phyloP scores from a whole-genome alignment of 2,329 filamentous ascomycete genomes.

The Metarhizium album region DNA sequence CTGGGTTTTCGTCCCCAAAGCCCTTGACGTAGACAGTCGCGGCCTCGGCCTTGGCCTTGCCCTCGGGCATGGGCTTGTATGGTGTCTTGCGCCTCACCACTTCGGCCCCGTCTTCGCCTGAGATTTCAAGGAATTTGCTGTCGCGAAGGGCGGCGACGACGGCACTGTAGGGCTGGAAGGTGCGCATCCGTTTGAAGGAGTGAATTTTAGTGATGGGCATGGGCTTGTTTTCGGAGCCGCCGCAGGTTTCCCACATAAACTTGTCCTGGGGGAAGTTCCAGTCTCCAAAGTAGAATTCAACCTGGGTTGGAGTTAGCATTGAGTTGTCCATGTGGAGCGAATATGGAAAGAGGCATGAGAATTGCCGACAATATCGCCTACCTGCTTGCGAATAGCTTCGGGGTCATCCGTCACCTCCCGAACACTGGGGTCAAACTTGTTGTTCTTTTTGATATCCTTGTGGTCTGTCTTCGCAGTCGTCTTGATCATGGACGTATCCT shows the following conservation, averaged over 20 bases:
- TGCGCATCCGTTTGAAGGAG: slow-evolving; percentile 91
- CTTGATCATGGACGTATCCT: slow-evolving; percentile 29
- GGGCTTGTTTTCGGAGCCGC: slow-evolving; percentile 70
- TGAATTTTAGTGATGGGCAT: slow-evolving; percentile 68
- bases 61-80: slow-evolving; percentile 45
- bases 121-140: slow-evolving; percentile 61
- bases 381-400: slow-evolving; percentile 72
- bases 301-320: slow-evolving; percentile 35
- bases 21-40: slow-evolving; percentile 87
- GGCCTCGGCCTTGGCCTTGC: slow-evolving; percentile 56
- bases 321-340: neutral
- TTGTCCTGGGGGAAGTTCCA: slow-evolving; percentile 83
- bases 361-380: slow-evolving; percentile 23
- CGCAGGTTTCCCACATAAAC: slow-evolving; percentile 70
- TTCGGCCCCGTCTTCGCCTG: slow-evolving; percentile 63
- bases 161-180: slow-evolving; percentile 78
- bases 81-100: slow-evolving; percentile 66
- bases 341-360: neutral
- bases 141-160: slow-evolving; percentile 75
- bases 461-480: slow-evolving; percentile 30
- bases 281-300: slow-evolving; percentile 94
- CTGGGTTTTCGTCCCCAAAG: slow-evolving; percentile 74
- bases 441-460: slow-evolving; percentile 40
- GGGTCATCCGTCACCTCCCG: slow-evolving; percentile 67
- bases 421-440: slow-evolving; percentile 59